phyloP scores from a whole-genome alignment of 352 stramenopile species.

The Pythium aquatile region DNA sequence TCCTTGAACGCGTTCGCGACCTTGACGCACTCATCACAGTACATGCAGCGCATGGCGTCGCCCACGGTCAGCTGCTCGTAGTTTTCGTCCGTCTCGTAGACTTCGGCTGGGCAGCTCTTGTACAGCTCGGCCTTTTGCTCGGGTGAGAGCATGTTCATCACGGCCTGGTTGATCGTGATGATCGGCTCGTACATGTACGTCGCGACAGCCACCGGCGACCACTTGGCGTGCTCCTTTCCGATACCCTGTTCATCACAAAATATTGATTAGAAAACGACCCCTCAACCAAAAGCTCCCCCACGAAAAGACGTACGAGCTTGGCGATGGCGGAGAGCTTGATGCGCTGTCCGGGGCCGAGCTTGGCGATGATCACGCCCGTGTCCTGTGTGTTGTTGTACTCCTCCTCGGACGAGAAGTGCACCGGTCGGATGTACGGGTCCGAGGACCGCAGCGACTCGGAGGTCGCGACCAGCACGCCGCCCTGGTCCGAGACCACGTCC shows the following conservation, averaged over 20 bases:
- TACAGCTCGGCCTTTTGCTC: conserved; percentile 96
- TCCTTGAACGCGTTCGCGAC: conserved; percentile 93
- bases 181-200: conserved; percentile 93
- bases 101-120: conserved; percentile 93
- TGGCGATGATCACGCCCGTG: conserved; percentile 95
- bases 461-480: conserved; percentile 63
- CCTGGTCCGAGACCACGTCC: conserved; percentile 84
- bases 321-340: conserved; percentile 95
- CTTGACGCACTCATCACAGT: conserved; percentile 95
- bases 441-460: conserved; percentile 78
- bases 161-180: conserved; percentile 89
- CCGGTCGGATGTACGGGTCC: conserved; percentile 83
- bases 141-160: conserved; percentile 90
- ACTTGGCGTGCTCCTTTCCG: conserved; percentile 97
- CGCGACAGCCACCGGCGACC: conserved; percentile 93
- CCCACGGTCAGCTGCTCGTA: conserved; percentile 74
- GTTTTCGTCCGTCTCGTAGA: conserved; percentile 93
- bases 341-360: conserved; percentile 93
- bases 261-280: too few species aligned
- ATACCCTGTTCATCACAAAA: conserved; percentile 78
- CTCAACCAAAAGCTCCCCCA: neutral
- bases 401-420: conserved; percentile 87
- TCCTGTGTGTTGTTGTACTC: conserved; percentile 94
- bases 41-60: conserved; percentile 89
- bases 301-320: conserved; percentile 55